Base-by-base conservation (phyloP, 108 stramenopile genomes). In the Cyclotella atomus region DNA sequence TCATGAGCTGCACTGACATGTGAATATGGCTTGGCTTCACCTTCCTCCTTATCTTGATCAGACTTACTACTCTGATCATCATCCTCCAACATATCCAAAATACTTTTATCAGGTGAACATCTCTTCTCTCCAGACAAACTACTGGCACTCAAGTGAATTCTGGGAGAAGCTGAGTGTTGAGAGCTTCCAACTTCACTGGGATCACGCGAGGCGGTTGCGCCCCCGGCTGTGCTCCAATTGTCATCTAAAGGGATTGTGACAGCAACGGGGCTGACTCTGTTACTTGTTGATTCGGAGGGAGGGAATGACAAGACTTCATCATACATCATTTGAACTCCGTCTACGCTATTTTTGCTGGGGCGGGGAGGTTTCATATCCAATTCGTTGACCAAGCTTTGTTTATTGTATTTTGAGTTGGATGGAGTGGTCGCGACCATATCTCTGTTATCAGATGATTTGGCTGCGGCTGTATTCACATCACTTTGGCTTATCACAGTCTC, bases 1-100 rank as follows among this genome's bases (percentile, higher is more conserved):
- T 61, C 60, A 21, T 61, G 60, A 7, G 60, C 60, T 12, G 34
- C 60, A 61, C 60, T 61, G 21, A 61, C 60, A 61, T 61, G 60
- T 1, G 60, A 61, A 4, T 38, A 61, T 1, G n/a, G n/a, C 12
- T 59, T 59, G 7, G 56, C 9, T 2, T 33, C 29, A 12, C 10
- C 28, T 2, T 9, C 29, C 12, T 41, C 12, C 9, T 41, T 41
- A 12, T 6, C 38, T 9, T 6, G 12, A 41, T 9, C 38, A 41
- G 12, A 41, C 6, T 6, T 9, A 12, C 38, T 41, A 19, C 56
- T 59, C 15, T 34, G 28, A 1, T 33, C 56, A 30, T 59, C 56
- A 33, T 59, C 30, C 1, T 34, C 29, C 2, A 17, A 59, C 2
- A 16, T 12, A 17, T 59, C 56, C 12, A 59, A 23, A 59, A 59